These are phyloP conservation scores for Psophocarpus tetragonolobus DNA, from an alignment of 306 rosid species.

Conservation along the genomic window DNA sequence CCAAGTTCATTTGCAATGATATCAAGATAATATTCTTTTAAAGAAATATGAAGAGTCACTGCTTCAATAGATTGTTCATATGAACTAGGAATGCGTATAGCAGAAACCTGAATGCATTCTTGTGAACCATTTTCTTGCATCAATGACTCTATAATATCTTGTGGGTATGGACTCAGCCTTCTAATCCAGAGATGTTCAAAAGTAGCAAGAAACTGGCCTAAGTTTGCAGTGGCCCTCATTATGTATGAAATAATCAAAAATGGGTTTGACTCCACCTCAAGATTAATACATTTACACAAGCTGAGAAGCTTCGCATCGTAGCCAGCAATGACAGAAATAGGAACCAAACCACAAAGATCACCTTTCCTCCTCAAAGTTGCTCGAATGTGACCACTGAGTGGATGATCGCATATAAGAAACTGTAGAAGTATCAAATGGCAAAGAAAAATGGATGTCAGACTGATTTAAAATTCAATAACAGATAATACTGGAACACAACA, in stretches of 20 bases:
- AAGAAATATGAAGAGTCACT: conserved; percentile 58
- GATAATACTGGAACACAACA: not conserved
- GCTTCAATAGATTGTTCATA: conserved; percentile 59
- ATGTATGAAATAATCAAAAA: conserved; percentile 55
- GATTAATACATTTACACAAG: conserved; percentile 68
- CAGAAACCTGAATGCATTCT: conserved; percentile 51
- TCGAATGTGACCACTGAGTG: conserved; percentile 85
- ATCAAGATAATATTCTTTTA: conserved; percentile 75
- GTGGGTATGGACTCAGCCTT: conserved; percentile 65
- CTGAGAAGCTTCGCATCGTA: conserved; percentile 59
- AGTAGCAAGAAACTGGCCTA: conserved; percentile 49
- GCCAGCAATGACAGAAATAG: conserved; percentile 64
- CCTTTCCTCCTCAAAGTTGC: conserved; percentile 72
- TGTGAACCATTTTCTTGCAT: conserved; percentile 35
- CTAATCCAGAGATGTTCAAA: conserved; percentile 66
- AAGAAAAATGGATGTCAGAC: conserved; percentile 28
- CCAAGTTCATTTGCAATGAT: conserved; percentile 78
- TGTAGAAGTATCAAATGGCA: conserved; percentile 46
- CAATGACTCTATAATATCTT: conserved; percentile 53
- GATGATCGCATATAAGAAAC: conserved; percentile 74
- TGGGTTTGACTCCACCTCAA: conserved; percentile 78
- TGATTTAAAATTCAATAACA: conserved; percentile 12
- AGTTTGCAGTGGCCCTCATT: conserved; percentile 56
- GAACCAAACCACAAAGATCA: conserved; percentile 59
- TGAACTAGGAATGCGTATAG: conserved; percentile 63